Base-by-base conservation (phyloP, 2,329 filamentous ascomycete genomes). In the Cladophialophora carrionii region DNA sequence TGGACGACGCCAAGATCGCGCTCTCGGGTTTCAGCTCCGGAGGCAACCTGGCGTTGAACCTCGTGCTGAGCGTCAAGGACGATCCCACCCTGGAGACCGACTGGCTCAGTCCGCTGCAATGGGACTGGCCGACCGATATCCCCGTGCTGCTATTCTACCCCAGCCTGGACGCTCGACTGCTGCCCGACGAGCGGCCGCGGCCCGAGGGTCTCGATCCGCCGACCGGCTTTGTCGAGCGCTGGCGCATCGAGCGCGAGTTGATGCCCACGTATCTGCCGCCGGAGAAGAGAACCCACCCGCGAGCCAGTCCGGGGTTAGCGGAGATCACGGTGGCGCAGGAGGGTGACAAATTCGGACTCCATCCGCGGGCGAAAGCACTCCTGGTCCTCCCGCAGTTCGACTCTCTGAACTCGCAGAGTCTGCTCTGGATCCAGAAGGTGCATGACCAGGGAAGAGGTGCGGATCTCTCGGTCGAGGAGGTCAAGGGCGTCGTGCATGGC, bases 1-100 rank as follows among this genome's bases (percentile, higher is more conserved):
- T 72, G 6, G 80, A 82, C 68, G 72, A 76, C 4, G 71, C 72
- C 1, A 75, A 75, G 4, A 75, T 82, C 4, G 73, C 75, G 22
- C 74, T 82, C 26, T 79, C 78, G 2, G 80, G 80, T 22, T 81
- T 81, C 71, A 80, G 77, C 31, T 77, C 77, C 12, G 80, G 80
- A 34, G 80, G 79, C 22, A 82, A 82, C 63, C 77, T 82, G n/a
- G 80, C 80, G 0, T 71, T 82, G 55, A 70, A 72, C 51, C 57
- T 72, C 31, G 70, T 58, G 7, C 46, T 71, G 52, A 65, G 63
- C 29, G 63, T 70, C 57, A 66, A 65, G 43, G 43, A 70, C 20
- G 65, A 71, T 34, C 65, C 68, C 2, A 69, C 68, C 1, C n/a
- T 61, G 26, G 43, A 64, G 4, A 24, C 48, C 17, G 63, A 68